Percentiles rank a stretch among this genome's conserved stretches.
phyloP scores from a whole-genome alignment of 495 filamentous ascomycete genomes.

The Penicillium dipodomyicola region DNA sequence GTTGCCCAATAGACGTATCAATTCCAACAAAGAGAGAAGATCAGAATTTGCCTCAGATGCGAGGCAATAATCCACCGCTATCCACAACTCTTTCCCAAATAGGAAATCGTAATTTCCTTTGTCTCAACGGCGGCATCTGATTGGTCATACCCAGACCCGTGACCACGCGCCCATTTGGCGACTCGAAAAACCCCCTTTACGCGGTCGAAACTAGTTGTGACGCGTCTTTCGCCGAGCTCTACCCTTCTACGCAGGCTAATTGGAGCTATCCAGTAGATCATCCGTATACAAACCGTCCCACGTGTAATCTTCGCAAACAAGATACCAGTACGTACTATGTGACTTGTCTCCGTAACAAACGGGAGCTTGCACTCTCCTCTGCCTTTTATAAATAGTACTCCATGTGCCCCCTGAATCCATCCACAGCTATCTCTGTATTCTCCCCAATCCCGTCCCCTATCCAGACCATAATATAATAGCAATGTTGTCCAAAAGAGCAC shows the following conservation, averaged over 20 bases:
- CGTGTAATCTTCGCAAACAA: conserved; percentile 9
- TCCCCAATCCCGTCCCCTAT: background rate
- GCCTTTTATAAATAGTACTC: conserved; percentile 7
- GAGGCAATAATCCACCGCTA: background rate
- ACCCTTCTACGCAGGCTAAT: conserved; percentile 12
- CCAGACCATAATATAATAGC: conserved; percentile 9
- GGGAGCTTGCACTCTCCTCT: background rate
- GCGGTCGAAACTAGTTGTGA: conserved; percentile 37
- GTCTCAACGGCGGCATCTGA: conserved; percentile 9
- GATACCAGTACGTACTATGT: background rate
- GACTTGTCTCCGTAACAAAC: conserved; percentile 6
- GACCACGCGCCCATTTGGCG: conserved; percentile 45
- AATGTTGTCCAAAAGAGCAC: conserved; percentile 36
- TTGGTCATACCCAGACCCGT: conserved; percentile 31
- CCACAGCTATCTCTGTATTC: conserved; percentile 2
- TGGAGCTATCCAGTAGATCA: conserved; percentile 14
- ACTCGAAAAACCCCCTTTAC: conserved; percentile 31
- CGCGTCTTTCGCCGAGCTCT: conserved; percentile 25
- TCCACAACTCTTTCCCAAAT: conserved; percentile 2
- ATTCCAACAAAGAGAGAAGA: background rate
- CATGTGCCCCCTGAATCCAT: conserved; percentile 19
- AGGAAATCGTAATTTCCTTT: conserved; percentile 9
- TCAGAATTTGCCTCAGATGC: background rate
- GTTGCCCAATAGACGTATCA: background rate
- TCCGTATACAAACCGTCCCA: background rate